These are phyloP conservation scores for Neltuma alba DNA, from an alignment of 306 rosid genomes.

Conservation along the genomic window DNA sequence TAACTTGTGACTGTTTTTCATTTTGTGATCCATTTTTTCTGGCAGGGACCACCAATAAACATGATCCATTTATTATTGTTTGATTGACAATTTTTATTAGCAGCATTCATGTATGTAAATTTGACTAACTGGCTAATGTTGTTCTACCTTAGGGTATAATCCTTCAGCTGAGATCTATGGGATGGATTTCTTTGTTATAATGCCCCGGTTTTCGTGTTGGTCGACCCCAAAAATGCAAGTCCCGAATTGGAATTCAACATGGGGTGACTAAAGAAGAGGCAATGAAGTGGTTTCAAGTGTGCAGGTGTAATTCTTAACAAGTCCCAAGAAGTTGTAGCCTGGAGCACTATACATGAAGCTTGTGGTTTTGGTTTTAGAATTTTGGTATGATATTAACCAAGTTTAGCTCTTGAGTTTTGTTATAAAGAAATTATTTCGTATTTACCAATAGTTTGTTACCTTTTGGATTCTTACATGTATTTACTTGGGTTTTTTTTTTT, in stretches of 20 bases:
- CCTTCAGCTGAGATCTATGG: constrained; percentile 70
- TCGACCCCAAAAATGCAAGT: constrained; percentile 60
- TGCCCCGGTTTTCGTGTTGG: constrained; percentile 69
- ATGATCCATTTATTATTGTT: background rate
- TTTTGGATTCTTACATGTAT: background rate
- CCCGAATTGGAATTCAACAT: constrained; percentile 63
- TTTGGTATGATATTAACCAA: constrained; percentile 23
- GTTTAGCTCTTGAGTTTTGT: constrained; percentile 16
- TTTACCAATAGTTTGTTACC: background rate
- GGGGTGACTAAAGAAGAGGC: constrained; percentile 65
- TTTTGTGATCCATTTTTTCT: background rate
- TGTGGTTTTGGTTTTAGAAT: constrained; percentile 18
- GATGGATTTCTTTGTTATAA: constrained; percentile 64
- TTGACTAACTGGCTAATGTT: background rate
- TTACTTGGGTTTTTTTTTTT: background rate
- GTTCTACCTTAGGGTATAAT: constrained; percentile 47
- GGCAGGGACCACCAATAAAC: background rate
- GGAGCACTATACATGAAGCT: constrained; percentile 4
- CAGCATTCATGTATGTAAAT: background rate
- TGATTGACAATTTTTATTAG: background rate
- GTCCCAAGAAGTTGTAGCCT: constrained; percentile 39
- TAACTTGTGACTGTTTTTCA: background rate
- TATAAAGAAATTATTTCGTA: background rate
- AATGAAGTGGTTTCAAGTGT: constrained; percentile 74
- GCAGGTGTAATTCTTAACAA: constrained; percentile 66